A percentile compares a stretch with the other conserved stretches of the same genome.
phyloP scores from a whole-genome alignment of 345 rosid species.

The Gossypium thurberi region DNA sequence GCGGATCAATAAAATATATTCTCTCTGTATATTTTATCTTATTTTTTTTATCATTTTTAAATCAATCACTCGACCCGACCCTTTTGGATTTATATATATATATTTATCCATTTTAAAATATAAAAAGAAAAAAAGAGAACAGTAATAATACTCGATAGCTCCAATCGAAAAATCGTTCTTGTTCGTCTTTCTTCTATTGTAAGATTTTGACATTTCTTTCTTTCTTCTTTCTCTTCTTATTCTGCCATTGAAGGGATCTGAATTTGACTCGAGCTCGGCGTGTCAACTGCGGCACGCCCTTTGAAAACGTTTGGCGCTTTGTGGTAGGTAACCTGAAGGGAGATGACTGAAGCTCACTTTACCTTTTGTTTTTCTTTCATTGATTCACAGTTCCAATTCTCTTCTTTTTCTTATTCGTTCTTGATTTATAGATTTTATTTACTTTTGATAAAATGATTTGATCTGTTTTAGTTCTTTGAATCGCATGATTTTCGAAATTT shows the following conservation, averaged over 20 bases:
- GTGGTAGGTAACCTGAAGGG: slow-evolving; percentile 1
- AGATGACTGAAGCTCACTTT: background rate
- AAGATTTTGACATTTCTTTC: slow-evolving; percentile 8
- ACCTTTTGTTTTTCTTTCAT: background rate
- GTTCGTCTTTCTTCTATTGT: background rate
- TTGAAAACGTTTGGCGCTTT: background rate
- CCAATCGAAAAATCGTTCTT: background rate
- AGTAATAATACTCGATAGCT: background rate
- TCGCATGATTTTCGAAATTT: background rate
- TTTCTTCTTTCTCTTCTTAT: background rate
- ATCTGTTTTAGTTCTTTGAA: slow-evolving; percentile 4
- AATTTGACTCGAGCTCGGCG: slow-evolving; percentile 1
- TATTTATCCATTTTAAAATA: background rate
- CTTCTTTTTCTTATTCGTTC: background rate
- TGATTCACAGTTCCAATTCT: background rate
- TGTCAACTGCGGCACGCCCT: slow-evolving; percentile 10
- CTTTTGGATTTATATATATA: too few relatives aligned
- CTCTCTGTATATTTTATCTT: too few relatives aligned
- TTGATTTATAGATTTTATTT: background rate
- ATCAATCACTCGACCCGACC: too few relatives aligned
- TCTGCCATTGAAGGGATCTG: slow-evolving; percentile 14
- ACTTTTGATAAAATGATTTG: background rate
- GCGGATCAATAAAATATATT: too few relatives aligned
- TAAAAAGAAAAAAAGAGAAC: background rate
- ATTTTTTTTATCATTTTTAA: too few relatives aligned